A percentile compares a stretch with the other conserved stretches of the same genome.
Conservation (phyloP, 176 grass and related monocot species). For the Saccharum spontaneum region DNA sequence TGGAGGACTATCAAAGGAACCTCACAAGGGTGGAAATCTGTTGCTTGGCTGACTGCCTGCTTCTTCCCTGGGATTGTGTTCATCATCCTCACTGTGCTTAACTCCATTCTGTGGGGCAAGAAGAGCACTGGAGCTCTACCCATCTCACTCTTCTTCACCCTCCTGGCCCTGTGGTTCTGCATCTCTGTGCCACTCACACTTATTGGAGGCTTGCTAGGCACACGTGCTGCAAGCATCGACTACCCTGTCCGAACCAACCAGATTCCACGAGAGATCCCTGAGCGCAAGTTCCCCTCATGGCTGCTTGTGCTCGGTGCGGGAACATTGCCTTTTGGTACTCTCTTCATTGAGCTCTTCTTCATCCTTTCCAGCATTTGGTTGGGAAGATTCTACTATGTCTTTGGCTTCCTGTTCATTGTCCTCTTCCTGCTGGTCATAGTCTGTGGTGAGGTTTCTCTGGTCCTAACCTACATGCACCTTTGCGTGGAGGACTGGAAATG, state of each 20-base stretch:
- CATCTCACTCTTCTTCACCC: slow-evolving; percentile 81
- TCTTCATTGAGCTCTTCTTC: slow-evolving; percentile 92
- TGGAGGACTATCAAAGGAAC: slow-evolving; percentile 85
- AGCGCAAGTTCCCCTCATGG: slow-evolving; percentile 77
- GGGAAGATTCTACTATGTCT: slow-evolving; percentile 90
- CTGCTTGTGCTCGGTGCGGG: slow-evolving; percentile 81
- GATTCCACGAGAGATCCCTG: slow-evolving; percentile 76
- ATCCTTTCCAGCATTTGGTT: slow-evolving; percentile 91
- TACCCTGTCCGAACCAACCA: slow-evolving; percentile 80
- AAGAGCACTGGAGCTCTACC: slow-evolving; percentile 84
- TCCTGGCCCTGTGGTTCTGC: slow-evolving; percentile 77
- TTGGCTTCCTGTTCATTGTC: slow-evolving; percentile 79
- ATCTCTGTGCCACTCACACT: slow-evolving; percentile 83
- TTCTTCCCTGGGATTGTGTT: slow-evolving; percentile 81
- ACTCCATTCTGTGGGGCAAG: slow-evolving; percentile 79
- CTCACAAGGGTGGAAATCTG: slow-evolving; percentile 78
- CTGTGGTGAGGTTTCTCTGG: slow-evolving; percentile 77
- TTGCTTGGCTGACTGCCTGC: slow-evolving; percentile 75
- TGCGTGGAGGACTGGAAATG: slow-evolving; percentile 89
- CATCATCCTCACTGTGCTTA: slow-evolving; percentile 67
- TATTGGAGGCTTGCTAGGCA: slow-evolving; percentile 65
- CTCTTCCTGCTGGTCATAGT: slow-evolving; percentile 66
- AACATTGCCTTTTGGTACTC: slow-evolving; percentile 82
- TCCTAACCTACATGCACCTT: slow-evolving; percentile 84
- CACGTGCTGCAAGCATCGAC: slow-evolving; percentile 65